These are phyloP conservation scores for Aspergillus niger DNA, from an alignment of 2,329 filamentous ascomycete genomes.

Conservation along the genomic window DNA sequence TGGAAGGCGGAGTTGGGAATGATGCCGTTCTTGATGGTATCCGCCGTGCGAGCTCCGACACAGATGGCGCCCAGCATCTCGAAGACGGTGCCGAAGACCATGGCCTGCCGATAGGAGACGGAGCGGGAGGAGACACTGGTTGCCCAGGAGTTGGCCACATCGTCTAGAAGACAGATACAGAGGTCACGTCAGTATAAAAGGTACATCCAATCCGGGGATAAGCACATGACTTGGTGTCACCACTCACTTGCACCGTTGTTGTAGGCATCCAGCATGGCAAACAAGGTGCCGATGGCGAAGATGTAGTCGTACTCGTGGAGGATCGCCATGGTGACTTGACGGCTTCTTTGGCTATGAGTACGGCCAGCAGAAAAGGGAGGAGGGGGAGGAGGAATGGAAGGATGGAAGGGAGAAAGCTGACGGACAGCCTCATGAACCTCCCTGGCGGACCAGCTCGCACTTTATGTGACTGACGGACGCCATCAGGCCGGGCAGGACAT, in stretches of 20 bases:
- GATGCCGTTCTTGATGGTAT: conserved; percentile 79
- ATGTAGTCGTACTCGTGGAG: conserved; percentile 68
- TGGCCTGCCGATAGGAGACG: conserved; percentile 37
- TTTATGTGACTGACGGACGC: no score
- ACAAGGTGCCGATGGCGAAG: conserved; percentile 74
- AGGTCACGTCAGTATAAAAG: neutral
- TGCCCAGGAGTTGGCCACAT: conserved; percentile 83
- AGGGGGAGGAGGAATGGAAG: neutral
- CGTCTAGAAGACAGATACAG: conserved; percentile 46
- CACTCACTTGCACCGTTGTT: conserved; percentile 76
- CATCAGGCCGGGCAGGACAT: no score
- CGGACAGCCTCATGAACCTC: no score
- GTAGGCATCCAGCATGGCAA: conserved; percentile 74
- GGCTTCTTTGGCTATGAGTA: no score
- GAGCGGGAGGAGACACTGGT: conserved; percentile 81
- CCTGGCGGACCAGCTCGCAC: no score
- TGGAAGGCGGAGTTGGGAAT: conserved; percentile 63
- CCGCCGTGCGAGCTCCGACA: conserved; percentile 69
- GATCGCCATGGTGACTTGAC: conserved; percentile 51
- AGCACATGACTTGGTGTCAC: neutral
- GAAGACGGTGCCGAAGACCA: conserved; percentile 61
- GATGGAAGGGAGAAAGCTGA: neutral
- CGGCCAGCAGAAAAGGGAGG: neutral
- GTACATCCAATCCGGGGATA: neutral
- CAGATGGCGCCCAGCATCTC: conserved; percentile 68